Evolutionary conservation across 306 rosid genomes (phyloP).

Genomic region (Fragaria vesca): DNA sequence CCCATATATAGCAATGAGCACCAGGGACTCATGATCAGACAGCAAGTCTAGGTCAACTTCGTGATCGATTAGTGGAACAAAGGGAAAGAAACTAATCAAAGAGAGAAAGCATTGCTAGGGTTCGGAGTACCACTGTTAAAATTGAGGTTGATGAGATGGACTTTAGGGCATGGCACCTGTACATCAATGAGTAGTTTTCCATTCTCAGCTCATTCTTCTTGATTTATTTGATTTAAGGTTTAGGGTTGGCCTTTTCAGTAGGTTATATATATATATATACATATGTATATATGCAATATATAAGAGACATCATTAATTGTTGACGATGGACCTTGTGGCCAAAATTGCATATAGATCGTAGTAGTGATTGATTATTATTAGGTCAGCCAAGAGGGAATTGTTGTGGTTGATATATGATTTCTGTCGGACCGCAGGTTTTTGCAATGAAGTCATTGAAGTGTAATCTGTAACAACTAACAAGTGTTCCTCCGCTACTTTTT

Average conservation of each 20-base stretch:
- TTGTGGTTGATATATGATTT: conserved; percentile 11
- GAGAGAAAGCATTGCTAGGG: neutral
- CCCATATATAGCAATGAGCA: conserved; percentile 27
- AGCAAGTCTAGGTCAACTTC: conserved; percentile 21
- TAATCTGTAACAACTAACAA: neutral
- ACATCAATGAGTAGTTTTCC: neutral
- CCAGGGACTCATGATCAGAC: neutral
- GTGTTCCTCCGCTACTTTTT: conserved; percentile 3
- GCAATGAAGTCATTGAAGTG: conserved; percentile 1
- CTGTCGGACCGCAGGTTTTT: conserved; percentile 37
- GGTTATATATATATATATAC: conserved; percentile 7
- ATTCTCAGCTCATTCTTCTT: neutral
- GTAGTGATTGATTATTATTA: conserved; percentile 18
- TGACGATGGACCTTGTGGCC: conserved; percentile 25
- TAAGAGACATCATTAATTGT: conserved; percentile 5
- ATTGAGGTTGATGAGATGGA: neutral
- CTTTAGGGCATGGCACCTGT: neutral
- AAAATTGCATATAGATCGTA: conserved; percentile 20
- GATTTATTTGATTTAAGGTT: neutral
- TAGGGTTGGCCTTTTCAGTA: conserved; percentile 20
- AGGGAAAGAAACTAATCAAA: neutral
- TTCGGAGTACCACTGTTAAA: conserved; percentile 6
- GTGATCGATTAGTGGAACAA: neutral
- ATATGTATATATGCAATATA: neutral
- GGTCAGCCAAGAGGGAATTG: conserved; percentile 21